Evolutionary conservation across 169 alveolate genomes (phyloP).

Genomic region (Plasmodium billcollinsi): DNA sequence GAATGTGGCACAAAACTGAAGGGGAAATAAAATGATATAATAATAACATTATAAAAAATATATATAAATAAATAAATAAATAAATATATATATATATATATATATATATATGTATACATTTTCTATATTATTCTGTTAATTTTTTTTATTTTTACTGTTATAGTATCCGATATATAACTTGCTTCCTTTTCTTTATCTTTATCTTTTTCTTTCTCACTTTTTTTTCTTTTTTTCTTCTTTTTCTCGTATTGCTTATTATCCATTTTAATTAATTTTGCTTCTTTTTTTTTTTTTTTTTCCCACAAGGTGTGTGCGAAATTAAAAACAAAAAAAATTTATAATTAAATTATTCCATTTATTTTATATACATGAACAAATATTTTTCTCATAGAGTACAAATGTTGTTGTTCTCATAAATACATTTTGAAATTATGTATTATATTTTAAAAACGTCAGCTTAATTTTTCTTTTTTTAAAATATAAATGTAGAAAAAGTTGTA

Average conservation of each 20-base stretch:
- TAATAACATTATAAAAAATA: neutral
- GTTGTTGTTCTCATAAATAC: too few relatives aligned
- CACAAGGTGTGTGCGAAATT: too few relatives aligned
- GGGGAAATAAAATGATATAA: neutral
- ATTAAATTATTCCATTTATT: too few relatives aligned
- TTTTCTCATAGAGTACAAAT: too few relatives aligned
- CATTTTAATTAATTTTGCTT: conserved; percentile 7
- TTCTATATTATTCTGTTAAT: neutral
- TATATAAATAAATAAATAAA: neutral
- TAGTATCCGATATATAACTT: conserved; percentile 49
- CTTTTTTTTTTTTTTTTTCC: too few relatives aligned
- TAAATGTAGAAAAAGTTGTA: too few relatives aligned
- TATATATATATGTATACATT: neutral
- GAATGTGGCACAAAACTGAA: conserved; percentile 49
- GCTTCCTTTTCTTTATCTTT: conserved; percentile 60
- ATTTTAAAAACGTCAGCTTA: too few relatives aligned
- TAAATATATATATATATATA: conserved; percentile 9
- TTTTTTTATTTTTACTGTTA: conserved; percentile 27
- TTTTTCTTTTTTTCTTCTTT: conserved; percentile 38
- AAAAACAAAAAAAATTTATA: too few relatives aligned
- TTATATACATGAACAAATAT: too few relatives aligned
- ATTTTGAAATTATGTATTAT: too few relatives aligned
- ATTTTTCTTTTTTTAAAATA: too few relatives aligned
- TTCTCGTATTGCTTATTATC: conserved; percentile 16
- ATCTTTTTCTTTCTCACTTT: conserved; percentile 29